Base-by-base conservation (phyloP, 306 rosid genomes). In the Delonix regia region DNA sequence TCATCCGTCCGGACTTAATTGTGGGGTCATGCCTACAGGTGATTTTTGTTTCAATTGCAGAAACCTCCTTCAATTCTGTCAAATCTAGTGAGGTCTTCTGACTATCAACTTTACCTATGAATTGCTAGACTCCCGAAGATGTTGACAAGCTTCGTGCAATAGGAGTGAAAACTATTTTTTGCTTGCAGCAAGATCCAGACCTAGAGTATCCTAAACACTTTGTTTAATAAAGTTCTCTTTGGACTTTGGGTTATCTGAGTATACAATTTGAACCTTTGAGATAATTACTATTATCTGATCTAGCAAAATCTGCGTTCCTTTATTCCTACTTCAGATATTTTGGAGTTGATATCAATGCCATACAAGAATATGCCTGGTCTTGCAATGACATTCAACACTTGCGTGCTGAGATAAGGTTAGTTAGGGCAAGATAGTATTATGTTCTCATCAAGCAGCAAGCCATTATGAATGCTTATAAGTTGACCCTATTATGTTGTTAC, bases 11-110 rank as follows among this genome's bases (percentile, higher is more conserved):
- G 22, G 97, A 96, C 87, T 82, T 96, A 78, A 96, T 93, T 76
- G 99, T 96, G 67, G 99, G 99, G 61, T 96, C 99, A 30, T 96
- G 99, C 84, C 80, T 93, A 47, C 99, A 96, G 99, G 99, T 96
- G 71, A 75, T 79, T 81, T 65, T 18, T 72, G 34, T 27, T 66
- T 77, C 59, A 34, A 38, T 51, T 44, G 38, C 70, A 34, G 69
- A 38, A 68, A 73, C 45, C 41, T 39, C 38, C 53, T 52, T 18
- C 24, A 70, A 11, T 44, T 75, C 24, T 75, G 42, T 75, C 61
- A 22, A 72, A 57, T 81, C 59, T 80, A 53, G 77, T 53, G 48
- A 27, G 81, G 4, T 80, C 27, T 60, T 73, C 77, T 79, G 67
- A 89, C 62, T 42, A 72, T 57, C 27, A 1, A 33, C 45, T 60